phyloP scores from a whole-genome alignment of 192 early-diverging fungal species.

The Gamsiella multidivaricata region DNA sequence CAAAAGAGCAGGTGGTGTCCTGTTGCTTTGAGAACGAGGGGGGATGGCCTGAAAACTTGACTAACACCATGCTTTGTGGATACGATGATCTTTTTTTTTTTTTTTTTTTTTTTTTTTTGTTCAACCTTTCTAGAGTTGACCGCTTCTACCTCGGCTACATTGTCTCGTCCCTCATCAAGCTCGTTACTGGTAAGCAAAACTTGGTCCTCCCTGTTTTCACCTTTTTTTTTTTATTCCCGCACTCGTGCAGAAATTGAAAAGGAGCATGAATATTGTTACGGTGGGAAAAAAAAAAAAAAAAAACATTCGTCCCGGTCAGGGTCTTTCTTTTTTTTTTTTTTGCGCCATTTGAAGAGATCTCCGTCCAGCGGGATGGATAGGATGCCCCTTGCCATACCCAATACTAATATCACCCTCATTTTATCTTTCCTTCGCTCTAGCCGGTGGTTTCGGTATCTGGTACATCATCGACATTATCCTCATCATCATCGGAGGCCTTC shows the following conservation, averaged over 20 bases:
- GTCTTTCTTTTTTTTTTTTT: too few species aligned
- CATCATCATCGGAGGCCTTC: slow-evolving; percentile 48
- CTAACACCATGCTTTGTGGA: background rate
- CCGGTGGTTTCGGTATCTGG: slow-evolving; percentile 62
- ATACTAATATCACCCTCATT: background rate
- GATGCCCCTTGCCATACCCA: too few species aligned
- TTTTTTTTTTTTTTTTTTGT: slow-evolving; percentile 1
- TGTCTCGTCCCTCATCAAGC: slow-evolving; percentile 57
- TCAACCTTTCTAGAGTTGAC: slow-evolving; percentile 51
- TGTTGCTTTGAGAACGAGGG: too few species aligned
- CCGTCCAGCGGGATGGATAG: too few species aligned
- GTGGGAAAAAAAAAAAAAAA: background rate
- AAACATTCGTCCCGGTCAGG: background rate
- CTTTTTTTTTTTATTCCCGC: slow-evolving; percentile 2
- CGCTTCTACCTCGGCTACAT: slow-evolving; percentile 67
- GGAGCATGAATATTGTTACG: background rate
- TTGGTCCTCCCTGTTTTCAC: background rate
- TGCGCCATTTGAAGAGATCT: background rate
- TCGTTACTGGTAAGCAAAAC: slow-evolving; percentile 45
- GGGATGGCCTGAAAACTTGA: background rate
- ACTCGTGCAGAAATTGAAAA: background rate
- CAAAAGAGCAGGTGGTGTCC: background rate
- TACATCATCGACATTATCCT: slow-evolving; percentile 56
- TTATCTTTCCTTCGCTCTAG: slow-evolving; percentile 18
- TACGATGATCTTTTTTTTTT: slow-evolving; percentile 1